Evolutionary conservation across 352 stramenopile species (phyloP).

Genomic region (Heterotrichella gracilis): DNA sequence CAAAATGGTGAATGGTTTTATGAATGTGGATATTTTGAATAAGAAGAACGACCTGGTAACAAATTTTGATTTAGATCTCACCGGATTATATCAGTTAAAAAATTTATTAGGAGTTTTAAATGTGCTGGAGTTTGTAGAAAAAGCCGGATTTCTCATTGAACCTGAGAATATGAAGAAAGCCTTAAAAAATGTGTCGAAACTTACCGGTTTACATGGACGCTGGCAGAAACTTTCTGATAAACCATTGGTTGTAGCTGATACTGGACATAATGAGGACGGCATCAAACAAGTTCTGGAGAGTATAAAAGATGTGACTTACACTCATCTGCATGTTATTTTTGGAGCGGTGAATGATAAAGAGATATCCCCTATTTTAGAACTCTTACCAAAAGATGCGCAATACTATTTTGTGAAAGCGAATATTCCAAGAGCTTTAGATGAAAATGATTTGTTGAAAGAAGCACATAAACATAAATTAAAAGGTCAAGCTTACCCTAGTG

Average conservation of each 20-base stretch:
- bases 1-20: constrained; percentile 11
- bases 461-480: neutral
- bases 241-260: neutral
- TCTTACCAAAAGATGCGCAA: neutral
- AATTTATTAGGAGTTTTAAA: constrained; percentile 12
- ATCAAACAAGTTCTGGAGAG: constrained; percentile 5
- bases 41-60: neutral
- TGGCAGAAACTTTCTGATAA: constrained; percentile 11
- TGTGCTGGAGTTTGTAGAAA: constrained; percentile 9
- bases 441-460: neutral
- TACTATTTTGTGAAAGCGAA: constrained; percentile 5
- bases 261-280: constrained; percentile 9
- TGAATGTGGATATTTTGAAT: neutral
- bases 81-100: constrained; percentile 10
- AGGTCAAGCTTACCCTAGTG: neutral
- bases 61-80: neutral
- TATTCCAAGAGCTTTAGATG: neutral
- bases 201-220: neutral
- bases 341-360: neutral
- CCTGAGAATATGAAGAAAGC: neutral
- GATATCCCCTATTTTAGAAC: neutral
- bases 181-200: constrained; percentile 12
- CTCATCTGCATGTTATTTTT: constrained; percentile 7
- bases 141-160: neutral
- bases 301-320: neutral